Evolutionary conservation across 2,329 filamentous ascomycete species (phyloP).

Genomic region (Colletotrichum graminicola): DNA sequence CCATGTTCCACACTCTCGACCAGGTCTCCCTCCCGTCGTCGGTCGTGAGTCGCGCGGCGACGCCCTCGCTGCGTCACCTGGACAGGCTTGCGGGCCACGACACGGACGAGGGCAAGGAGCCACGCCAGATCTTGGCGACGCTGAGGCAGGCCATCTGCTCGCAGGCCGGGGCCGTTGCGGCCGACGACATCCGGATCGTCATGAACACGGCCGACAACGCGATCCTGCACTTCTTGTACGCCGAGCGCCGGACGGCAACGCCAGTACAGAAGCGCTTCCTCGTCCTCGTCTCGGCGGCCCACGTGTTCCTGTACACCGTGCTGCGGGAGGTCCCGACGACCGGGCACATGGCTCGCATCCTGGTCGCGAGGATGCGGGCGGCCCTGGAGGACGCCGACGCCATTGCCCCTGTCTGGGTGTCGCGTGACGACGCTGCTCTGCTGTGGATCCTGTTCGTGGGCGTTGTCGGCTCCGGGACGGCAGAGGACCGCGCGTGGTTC

Average conservation of each 20-base stretch:
- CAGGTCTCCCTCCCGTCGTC: conserved; percentile 37
- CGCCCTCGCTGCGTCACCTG: conserved; percentile 34
- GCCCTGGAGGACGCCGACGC: conserved; percentile 35
- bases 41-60: conserved; percentile 28
- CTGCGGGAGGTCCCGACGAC: conserved; percentile 40
- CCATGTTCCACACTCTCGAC: conserved; percentile 42
- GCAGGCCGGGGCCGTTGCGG: conserved; percentile 26
- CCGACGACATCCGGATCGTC: conserved; percentile 41
- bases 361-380: conserved; percentile 36
- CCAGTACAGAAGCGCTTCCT: conserved; percentile 24
- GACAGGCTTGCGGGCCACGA: conserved; percentile 31
- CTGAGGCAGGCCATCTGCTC: conserved; percentile 39
- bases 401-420: conserved; percentile 26
- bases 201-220: conserved; percentile 42
- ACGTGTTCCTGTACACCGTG: conserved; percentile 41
- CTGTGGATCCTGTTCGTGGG: conserved; percentile 42
- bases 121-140: conserved; percentile 33
- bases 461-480: conserved; percentile 33
- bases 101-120: conserved; percentile 19
- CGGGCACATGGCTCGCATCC: conserved; percentile 36
- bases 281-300: conserved; percentile 38
- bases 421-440: conserved; percentile 29
- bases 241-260: conserved; percentile 23
- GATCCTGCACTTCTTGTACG: conserved; percentile 42
- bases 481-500: conserved; percentile 28